These are phyloP conservation scores for Spathaspora passalidarum DNA, from an alignment of 805 yeast genomes.

Conservation along the genomic window DNA sequence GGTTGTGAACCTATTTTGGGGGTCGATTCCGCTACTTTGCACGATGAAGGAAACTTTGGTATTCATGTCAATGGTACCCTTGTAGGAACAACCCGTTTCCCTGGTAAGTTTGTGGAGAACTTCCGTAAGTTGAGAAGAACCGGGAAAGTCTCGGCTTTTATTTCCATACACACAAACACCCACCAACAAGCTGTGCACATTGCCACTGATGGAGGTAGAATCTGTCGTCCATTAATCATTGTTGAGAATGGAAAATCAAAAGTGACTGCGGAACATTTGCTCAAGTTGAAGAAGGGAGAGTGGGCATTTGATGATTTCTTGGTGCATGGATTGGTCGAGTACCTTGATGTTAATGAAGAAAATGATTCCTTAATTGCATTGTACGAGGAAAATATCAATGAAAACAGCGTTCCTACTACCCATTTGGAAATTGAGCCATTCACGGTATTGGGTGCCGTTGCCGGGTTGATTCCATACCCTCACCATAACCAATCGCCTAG, in stretches of 20 bases:
- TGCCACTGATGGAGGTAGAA: slow-evolving; percentile 98
- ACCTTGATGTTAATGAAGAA: slow-evolving; percentile 95
- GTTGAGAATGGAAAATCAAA: slow-evolving; percentile 65
- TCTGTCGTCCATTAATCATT: slow-evolving; percentile 93
- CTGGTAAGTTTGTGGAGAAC: slow-evolving; percentile 72
- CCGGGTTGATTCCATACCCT: slow-evolving; percentile 88
- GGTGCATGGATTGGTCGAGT: slow-evolving; percentile 83
- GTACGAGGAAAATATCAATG: slow-evolving; percentile 57
- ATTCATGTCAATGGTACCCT: slow-evolving; percentile 92
- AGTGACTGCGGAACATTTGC: slow-evolving; percentile 71
- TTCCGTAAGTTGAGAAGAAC: slow-evolving; percentile 81
- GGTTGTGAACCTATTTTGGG: slow-evolving; percentile 87
- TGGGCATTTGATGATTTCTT: slow-evolving; percentile 92
- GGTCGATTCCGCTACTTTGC: slow-evolving; percentile 80
- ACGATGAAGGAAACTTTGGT: slow-evolving; percentile 74
- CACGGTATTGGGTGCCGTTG: slow-evolving; percentile 89
- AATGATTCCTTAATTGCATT: slow-evolving; percentile 91
- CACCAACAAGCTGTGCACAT: slow-evolving; percentile 94
- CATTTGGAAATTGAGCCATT: slow-evolving; percentile 96
- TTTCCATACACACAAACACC: slow-evolving; percentile 83
- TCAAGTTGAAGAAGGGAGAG: slow-evolving; percentile 58
- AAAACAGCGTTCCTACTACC: slow-evolving; percentile 50
- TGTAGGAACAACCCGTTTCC: slow-evolving; percentile 84
- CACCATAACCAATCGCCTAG: slow-evolving; percentile 92
- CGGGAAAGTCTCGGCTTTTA: slow-evolving; percentile 84